Evolutionary conservation across 192 early-diverging fungal genomes (phyloP).

Genomic region (Umbelopsis sp.): DNA sequence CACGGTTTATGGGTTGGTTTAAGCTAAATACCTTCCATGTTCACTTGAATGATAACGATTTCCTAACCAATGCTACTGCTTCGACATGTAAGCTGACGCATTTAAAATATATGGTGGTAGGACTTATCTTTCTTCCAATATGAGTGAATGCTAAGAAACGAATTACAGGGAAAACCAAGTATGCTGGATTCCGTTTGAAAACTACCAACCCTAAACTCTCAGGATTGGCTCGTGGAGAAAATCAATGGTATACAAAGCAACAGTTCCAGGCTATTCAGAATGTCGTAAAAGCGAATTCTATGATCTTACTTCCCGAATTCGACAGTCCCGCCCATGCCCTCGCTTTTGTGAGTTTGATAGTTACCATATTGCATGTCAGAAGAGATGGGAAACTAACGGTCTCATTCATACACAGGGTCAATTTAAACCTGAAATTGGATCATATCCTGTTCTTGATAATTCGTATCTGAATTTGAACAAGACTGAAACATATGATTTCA

Average conservation of each 20-base stretch:
- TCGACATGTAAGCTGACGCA: background rate
- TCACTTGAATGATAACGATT: constrained; percentile 49
- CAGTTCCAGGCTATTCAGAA: constrained; percentile 47
- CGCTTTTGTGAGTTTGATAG: constrained; percentile 34
- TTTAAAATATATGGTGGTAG: no score
- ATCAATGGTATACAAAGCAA: constrained; percentile 41
- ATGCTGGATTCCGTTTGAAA: constrained; percentile 47
- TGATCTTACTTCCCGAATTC: constrained; percentile 48
- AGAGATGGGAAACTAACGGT: background rate
- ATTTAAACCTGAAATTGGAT: constrained; percentile 46
- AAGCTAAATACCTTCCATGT: constrained; percentile 51
- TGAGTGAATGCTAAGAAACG: no score
- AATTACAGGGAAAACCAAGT: constrained; percentile 31
- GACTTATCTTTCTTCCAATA: no score
- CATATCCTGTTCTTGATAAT: constrained; percentile 38
- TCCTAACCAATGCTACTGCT: constrained; percentile 22
- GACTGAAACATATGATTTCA: constrained; percentile 38
- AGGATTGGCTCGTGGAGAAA: constrained; percentile 43
- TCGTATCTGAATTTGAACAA: constrained; percentile 48
- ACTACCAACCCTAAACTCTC: constrained; percentile 42
- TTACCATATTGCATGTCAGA: no score
- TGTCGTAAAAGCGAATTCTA: constrained; percentile 43
- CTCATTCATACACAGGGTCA: background rate
- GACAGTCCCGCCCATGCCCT: constrained; percentile 49
- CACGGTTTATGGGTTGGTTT: constrained; percentile 44